Base-by-base conservation (phyloP, 192 early-diverging fungal genomes). In the Backusella parvicylindrica region DNA sequence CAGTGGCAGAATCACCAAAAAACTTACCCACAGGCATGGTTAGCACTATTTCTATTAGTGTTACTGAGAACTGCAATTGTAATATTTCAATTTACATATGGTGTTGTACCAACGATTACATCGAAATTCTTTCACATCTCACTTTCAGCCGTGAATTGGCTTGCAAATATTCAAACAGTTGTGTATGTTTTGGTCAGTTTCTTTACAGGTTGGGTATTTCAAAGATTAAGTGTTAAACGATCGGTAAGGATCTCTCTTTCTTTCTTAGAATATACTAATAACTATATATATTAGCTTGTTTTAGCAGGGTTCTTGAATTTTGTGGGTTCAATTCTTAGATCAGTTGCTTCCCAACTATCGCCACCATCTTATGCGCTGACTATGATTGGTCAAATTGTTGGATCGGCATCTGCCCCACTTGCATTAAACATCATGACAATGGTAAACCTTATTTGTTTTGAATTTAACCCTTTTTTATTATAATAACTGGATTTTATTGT, bases 21-120 rank as follows among this genome's bases (percentile, higher is more conserved):
- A 35, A 81, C 79, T 13, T 81, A 81, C 18, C 79, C 79, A n/a
- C 71, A 76, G 37, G 79, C 79, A 73, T 81, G 79, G 79, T 21
- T 81, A 37, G 66, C 68, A 21, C 49, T 81, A 15, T 68, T 77
- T 30, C 16, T 81, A 3, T 50, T 81, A 2, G 71, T 81, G 3
- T 12, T 70, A 2, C 43, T 81, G 30, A 71, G 79, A 31, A 70
- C 72, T 3, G 13, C 79, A 38, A 66, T 71, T 16, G 50, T 65
- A 35, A 68, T 81, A 26, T 81, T 76, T 35, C 74, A 77, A 68
- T 75, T 65, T 28, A 81, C 79, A 31, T 81, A 64, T 60, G 74
- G 75, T 69, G 68, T 70, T 16, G 56, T 81, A 13, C 79, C 79
- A 32, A 28, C 47, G 0, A 26, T 81, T 3, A 70, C 70, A 1